phyloP scores from a whole-genome alignment of 2,329 filamentous ascomycete genomes.

The Aspergillus ruber region DNA sequence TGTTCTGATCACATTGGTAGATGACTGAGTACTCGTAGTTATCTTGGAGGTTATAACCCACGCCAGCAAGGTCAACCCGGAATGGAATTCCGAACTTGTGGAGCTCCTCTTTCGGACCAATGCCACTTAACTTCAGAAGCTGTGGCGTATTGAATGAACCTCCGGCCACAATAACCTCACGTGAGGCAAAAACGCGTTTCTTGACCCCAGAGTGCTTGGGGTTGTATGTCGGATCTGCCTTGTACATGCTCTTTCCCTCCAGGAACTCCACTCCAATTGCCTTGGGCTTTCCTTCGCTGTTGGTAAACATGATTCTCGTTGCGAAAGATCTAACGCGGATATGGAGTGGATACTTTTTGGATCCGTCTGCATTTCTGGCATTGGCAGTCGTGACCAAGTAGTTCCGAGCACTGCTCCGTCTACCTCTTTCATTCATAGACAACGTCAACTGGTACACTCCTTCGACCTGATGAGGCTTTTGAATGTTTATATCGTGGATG shows the following conservation, averaged over 20 bases:
- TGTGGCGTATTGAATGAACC: constrained; percentile 60
- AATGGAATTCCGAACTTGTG: constrained; percentile 45
- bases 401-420: neutral
- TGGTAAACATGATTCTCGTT: neutral
- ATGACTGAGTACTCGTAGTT: constrained; percentile 50
- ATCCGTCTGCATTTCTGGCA: neutral
- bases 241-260: neutral
- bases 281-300: neutral
- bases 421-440: neutral
- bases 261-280: neutral
- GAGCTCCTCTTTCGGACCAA: constrained; percentile 51
- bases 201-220: neutral
- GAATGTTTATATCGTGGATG: neutral
- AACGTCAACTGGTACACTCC: neutral
- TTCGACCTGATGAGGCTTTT: neutral
- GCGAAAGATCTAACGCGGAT: neutral
- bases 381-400: neutral
- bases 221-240: neutral
- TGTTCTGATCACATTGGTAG: neutral
- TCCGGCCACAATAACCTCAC: constrained; percentile 39
- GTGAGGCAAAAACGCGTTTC: constrained; percentile 19
- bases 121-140: constrained; percentile 55
- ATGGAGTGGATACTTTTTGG: neutral
- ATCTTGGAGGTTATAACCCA: constrained; percentile 58
- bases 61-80: constrained; percentile 51